Evolutionary conservation across 108 stramenopile species (phyloP), one percentile per base, ranked within the genome.

Genomic region (Cylindrotheca closterium): DNA sequence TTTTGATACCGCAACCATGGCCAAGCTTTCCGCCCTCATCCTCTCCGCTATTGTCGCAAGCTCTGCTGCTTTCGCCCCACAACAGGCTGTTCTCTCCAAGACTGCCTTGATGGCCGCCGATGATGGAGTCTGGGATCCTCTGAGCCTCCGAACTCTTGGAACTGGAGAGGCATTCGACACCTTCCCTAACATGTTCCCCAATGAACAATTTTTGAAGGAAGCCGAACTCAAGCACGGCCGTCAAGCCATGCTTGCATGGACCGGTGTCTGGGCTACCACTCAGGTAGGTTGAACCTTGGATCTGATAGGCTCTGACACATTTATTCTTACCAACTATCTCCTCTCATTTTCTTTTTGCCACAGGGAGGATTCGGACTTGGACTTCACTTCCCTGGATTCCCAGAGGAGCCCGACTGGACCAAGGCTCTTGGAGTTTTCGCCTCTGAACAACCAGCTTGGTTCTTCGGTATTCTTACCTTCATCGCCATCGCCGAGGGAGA

Each of bases 161-260:
- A 71, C 65, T 33, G 83, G 78, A 4, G 72, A 87, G 30, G 54
- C 67, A 26, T 78, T 80, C 66, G 86, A 87, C 47, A 87, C 89
- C 37, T 94, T 94, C 88, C 93, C 93, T 60, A 84, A 85, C 81
- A 89, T 94, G 89, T 94, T 94, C 83, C 93, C 93, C 50, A 73
- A 89, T 74, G 57, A 80, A 23, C 93, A 94, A 72, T 94, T 61
- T 79, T 70, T 93, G 71, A 71, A 87, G 50, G 96, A 95, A 60
- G 67, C 96, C 26, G 96, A 97, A 78, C 87, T 94, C 81, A 97
- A 97, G 82, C 91, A 92, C 68, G 90, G 89, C 63, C 85, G 95
- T 67, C 92, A 91, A 79, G 74, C 79, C 60, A 93, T 94, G 93
- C 83, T 93, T 51, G 91, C 85, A 37, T 94, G 93, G 93, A 94